Evolutionary conservation across 495 filamentous ascomycete species (phyloP).

Genomic region (Daldinia caldariorum): DNA sequence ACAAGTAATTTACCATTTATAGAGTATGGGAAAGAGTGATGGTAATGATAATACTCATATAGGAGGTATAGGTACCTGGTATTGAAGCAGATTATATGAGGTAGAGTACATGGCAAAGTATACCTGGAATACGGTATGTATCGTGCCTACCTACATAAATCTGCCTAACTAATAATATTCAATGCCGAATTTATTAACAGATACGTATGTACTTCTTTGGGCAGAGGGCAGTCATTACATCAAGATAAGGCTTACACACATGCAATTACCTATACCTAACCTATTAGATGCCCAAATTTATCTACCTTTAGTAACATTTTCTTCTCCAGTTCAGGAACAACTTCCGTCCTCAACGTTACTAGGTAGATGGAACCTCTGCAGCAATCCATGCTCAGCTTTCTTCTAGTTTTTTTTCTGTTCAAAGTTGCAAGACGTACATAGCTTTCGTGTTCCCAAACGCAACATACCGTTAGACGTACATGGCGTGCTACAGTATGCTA

Average conservation of each 20-base stretch:
- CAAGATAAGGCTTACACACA: not conserved
- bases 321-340: not conserved
- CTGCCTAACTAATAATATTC: not conserved
- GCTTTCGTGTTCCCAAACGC: conserved; percentile 1
- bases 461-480: conserved; percentile 4
- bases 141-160: not conserved
- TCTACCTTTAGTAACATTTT: not conserved
- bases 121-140: not conserved
- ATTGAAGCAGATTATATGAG: conserved; percentile 6
- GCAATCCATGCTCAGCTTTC: not conserved
- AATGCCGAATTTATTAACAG: not conserved
- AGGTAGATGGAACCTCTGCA: not conserved
- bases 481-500: conserved; percentile 9
- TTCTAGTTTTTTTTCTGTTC: not conserved
- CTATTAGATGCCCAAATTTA: not conserved
- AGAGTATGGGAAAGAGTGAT: conserved; percentile 6
- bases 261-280: too few relatives aligned
- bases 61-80: too few relatives aligned
- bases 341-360: not conserved
- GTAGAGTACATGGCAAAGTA: not conserved
- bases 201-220: too few relatives aligned
- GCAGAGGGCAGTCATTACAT: too few relatives aligned
- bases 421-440: not conserved
- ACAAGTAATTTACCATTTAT: conserved; percentile 1
- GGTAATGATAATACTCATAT: not conserved